Evolutionary conservation across 2,329 filamentous ascomycete species (phyloP), one percentile per base, ranked within the genome.

Genomic region (Colletotrichum magnum): DNA sequence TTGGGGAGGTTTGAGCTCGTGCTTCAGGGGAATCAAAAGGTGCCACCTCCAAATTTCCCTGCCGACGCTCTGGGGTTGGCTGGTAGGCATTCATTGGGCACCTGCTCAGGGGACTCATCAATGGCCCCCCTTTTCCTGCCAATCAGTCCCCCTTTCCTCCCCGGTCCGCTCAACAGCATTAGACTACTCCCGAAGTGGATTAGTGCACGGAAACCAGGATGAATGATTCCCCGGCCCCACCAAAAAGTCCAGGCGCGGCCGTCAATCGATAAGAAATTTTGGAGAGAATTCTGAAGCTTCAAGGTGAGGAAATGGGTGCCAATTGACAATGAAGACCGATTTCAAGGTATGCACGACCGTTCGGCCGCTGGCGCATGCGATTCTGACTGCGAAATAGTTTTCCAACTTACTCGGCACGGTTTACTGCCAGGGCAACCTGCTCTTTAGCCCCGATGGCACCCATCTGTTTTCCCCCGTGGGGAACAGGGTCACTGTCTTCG

Each of bases 331-430:
- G 96, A 99, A 98, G 93, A 98, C 95, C 74, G 95, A 98, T 84
- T 99, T 98, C 82, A 97, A 96, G 90, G 95, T 97, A 83, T 72
- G 81, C 68, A 69, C 61, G 32, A 13, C 18, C 21, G 5, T 36
- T 47, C 45, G 41, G 16, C 43, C 18, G 32, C 48, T 51, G 24
- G 58, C 52, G 24, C 58, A 43, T 54, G 36, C 18, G 5, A 18
- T 39, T 32, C 64, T 70, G 21, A 70, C 36, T 24, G 15, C 7
- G 3, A 21, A 12, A 21, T 48, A 98, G 95, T 99, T 99, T 84
- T 97, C 95, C 80, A 99, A 98, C 83, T 89, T 99, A 80, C 89
- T 99, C 77, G 97, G 96, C 79, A 99, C 96, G 75, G 96, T 99
- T 79, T 99, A 98, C 86, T 94, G 94, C 85, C 94, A 95, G 89